These are phyloP conservation scores for Colletotrichum acutatum DNA, from an alignment of 2,329 filamentous ascomycete genomes.

Conservation along the genomic window DNA sequence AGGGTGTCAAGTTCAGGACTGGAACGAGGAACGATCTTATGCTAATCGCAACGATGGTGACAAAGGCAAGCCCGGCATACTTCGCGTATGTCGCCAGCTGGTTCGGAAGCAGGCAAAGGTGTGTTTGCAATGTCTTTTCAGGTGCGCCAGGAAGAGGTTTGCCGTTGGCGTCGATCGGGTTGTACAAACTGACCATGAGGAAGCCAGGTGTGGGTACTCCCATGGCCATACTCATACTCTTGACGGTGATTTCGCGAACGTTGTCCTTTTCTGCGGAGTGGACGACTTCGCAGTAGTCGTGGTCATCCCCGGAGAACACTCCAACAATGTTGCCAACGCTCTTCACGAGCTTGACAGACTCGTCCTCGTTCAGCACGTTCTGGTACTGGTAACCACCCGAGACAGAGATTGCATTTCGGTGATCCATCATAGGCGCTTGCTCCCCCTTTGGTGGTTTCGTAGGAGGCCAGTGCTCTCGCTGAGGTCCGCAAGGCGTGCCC, in stretches of 20 bases:
- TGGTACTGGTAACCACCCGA: slow-evolving; percentile 92
- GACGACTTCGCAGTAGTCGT: slow-evolving; percentile 94
- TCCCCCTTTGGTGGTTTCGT: slow-evolving; percentile 70
- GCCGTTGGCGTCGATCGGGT: slow-evolving; percentile 78
- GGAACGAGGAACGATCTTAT: slow-evolving; percentile 68
- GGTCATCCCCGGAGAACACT: slow-evolving; percentile 95
- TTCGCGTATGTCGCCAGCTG: slow-evolving; percentile 86
- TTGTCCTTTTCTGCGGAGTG: slow-evolving; percentile 77
- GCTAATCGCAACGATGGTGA: slow-evolving; percentile 61
- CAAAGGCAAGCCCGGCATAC: slow-evolving; percentile 74
- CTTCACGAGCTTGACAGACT: slow-evolving; percentile 80
- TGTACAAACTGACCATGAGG: slow-evolving; percentile 89
- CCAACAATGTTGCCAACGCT: slow-evolving; percentile 85
- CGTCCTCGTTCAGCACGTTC: slow-evolving; percentile 83
- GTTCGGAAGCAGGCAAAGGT: slow-evolving; percentile 90
- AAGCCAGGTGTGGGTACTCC: slow-evolving; percentile 90
- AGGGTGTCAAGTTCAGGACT: slow-evolving; percentile 62
- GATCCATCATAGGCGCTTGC: slow-evolving; percentile 65
- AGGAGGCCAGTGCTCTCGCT: slow-evolving; percentile 86
- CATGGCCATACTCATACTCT: slow-evolving; percentile 97
- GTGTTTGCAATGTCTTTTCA: slow-evolving; percentile 79
- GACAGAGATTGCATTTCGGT: slow-evolving; percentile 82
- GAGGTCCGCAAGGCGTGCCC: slow-evolving; percentile 87
- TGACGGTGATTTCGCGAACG: slow-evolving; percentile 89
- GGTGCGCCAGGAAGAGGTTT: slow-evolving; percentile 56